Conservation (phyloP, 805 yeast species). For the Teunomyces cretensis region DNA sequence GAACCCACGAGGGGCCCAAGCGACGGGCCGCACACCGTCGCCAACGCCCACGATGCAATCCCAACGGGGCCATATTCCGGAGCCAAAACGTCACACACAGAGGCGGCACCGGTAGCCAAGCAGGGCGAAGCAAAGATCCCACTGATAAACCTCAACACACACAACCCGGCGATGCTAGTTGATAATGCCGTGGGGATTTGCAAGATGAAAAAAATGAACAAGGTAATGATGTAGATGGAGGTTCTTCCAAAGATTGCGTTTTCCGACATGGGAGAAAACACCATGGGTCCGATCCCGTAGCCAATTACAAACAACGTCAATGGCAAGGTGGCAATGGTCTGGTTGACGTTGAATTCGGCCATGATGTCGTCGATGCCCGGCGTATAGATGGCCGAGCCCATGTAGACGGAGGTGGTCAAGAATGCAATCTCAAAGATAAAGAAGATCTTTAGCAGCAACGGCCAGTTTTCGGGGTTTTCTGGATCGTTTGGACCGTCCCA, state of each 20-base stretch:
- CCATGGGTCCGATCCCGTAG: conserved; percentile 61
- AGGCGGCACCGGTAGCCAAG: conserved; percentile 58
- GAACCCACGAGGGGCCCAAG: conserved; percentile 61
- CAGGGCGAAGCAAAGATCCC: conserved; percentile 60
- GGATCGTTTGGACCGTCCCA: conserved; percentile 51
- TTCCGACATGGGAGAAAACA: conserved; percentile 60
- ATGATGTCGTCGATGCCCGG: conserved; percentile 49
- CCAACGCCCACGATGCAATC: conserved; percentile 52
- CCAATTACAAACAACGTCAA: conserved; percentile 57
- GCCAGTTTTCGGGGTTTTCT: conserved; percentile 60
- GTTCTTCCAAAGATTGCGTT: conserved; percentile 54
- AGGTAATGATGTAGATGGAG: conserved; percentile 45
- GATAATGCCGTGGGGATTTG: conserved; percentile 58
- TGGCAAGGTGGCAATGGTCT: conserved; percentile 48
- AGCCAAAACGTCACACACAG: conserved; percentile 48
- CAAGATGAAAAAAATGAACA: conserved; percentile 47
- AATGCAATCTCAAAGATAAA: conserved; percentile 41
- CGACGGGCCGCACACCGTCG: conserved; percentile 55
- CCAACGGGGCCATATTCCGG: conserved; percentile 45
- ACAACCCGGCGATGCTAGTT: conserved; percentile 48
- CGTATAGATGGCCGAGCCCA: conserved; percentile 55
- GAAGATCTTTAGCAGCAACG: conserved; percentile 35
- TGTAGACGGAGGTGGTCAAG: conserved; percentile 50
- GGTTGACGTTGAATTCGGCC: conserved; percentile 44
- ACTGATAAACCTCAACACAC: conserved; percentile 50